Base-by-base conservation (phyloP, 2,329 filamentous ascomycete genomes). In the Fusarium verticillioides region DNA sequence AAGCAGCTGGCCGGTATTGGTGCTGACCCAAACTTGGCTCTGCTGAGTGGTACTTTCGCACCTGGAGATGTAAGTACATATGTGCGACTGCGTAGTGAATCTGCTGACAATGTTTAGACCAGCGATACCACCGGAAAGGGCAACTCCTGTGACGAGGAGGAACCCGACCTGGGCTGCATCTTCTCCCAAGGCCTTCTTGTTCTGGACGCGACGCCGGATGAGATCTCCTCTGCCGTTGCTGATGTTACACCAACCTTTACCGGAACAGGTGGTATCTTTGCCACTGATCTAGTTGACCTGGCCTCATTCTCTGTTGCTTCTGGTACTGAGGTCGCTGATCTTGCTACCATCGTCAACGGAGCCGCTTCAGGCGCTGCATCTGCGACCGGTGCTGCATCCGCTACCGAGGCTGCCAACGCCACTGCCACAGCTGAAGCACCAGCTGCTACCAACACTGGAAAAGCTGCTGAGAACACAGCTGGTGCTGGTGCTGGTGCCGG, bases 61-160 rank as follows among this genome's bases (percentile, higher is more conserved):
- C 65, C 65, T 3, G 65, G 65, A 68, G 63, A 68, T 23, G 63
- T 67, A 66, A 60, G 64, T 66, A 52, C 7, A 28, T 18, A 15
- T n/a, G 12, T 32, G 12, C 5, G 32, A 16, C 6, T 7, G 15
- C 3, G 4, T 13, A 16, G 5, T 10, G 23, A 54, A 5, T 4
- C 7, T 28, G 1, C 19, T 66, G 28, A 67, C 50, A 50, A 2
- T 10, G 1, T 9, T 1, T 7, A 67, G 64, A 19, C 37, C 2
- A 60, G 44, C 12, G 65, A 68, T 4, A 50, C 65, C 2, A 68
- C 65, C 2, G 63, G 65, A 4, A 50, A 50, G 12, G 65, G 65
- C 4, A 68, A 68, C 26, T 54, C 65, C 7, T 68, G 65, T 19
- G 65, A 68, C 4, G 47, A 67, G 5, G 36, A 54, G n/a, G 65